These are phyloP conservation scores for Talaromyces wortmannii DNA, from an alignment of 495 filamentous ascomycete genomes.

Conservation along the genomic window DNA sequence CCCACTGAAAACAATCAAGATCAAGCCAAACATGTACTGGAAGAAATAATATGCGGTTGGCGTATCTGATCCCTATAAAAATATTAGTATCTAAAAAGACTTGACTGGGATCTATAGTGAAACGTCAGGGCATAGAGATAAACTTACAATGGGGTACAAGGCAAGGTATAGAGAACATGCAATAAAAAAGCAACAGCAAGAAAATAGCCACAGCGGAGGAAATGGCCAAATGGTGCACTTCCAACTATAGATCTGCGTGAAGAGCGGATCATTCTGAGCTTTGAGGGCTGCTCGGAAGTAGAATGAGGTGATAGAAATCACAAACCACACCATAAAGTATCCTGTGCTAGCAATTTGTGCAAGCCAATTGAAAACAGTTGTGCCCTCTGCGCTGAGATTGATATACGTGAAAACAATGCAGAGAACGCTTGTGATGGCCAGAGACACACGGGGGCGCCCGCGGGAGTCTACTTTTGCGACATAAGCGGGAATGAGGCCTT, in stretches of 20 bases:
- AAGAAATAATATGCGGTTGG: constrained; percentile 19
- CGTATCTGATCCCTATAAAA: neutral
- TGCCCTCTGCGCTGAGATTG: constrained; percentile 14
- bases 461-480: constrained; percentile 17
- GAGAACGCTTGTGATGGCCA: constrained; percentile 14
- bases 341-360: constrained; percentile 17
- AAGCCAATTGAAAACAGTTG: constrained; percentile 17
- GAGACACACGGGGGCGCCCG: constrained; percentile 16
- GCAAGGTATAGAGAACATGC: neutral
- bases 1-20: constrained; percentile 13
- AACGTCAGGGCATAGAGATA: neutral
- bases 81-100: neutral
- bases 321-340: constrained; percentile 25
- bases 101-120: too few species aligned
- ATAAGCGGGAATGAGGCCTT: constrained; percentile 11
- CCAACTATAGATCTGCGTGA: constrained; percentile 17
- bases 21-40: constrained; percentile 20
- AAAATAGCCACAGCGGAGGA: constrained; percentile 7
- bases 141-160: neutral
- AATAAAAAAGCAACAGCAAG: neutral
- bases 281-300: constrained; percentile 20
- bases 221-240: constrained; percentile 21
- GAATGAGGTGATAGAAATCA: constrained; percentile 18
- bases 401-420: constrained; percentile 20
- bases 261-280: constrained; percentile 21